A percentile compares a stretch with the other conserved stretches of the same genome.
phyloP scores from a whole-genome alignment of 1,284 basidiomycete species.

The Cryptococcus depauperatus region DNA sequence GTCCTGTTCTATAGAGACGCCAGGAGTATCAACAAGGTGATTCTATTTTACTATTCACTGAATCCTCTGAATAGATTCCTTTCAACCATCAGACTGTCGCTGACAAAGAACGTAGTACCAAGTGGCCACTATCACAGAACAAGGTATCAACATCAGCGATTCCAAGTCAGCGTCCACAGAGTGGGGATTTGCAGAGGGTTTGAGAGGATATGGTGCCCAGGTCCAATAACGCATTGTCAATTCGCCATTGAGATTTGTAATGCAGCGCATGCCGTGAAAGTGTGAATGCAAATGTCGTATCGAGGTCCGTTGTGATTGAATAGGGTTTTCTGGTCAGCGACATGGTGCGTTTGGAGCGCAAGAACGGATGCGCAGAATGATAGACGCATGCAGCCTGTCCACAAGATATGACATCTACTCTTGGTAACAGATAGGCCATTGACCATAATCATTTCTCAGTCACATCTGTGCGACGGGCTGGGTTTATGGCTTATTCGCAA shows the following conservation, averaged over 20 bases:
- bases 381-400: too few relatives aligned
- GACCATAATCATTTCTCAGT: too few relatives aligned
- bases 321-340: too few relatives aligned
- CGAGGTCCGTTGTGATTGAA: too few relatives aligned
- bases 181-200: constrained; percentile 84
- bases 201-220: constrained; percentile 60
- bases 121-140: constrained; percentile 77
- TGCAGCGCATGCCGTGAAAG: too few relatives aligned
- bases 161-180: constrained; percentile 66
- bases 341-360: too few relatives aligned
- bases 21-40: constrained; percentile 87
- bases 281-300: too few relatives aligned
- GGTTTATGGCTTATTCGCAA: too few relatives aligned
- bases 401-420: too few relatives aligned
- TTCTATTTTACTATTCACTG: constrained; percentile 17
- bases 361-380: too few relatives aligned
- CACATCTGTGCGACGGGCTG: too few relatives aligned
- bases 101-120: constrained; percentile 61
- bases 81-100: neutral
- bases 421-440: too few relatives aligned
- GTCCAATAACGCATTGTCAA: constrained; percentile 48
- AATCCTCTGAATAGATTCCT: neutral
- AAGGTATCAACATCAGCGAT: constrained; percentile 73
- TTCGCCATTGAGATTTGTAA: constrained; percentile 1
- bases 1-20: constrained; percentile 97